Base-by-base conservation (phyloP, 208 protist genomes). In the Trypanosoma scelopori region DNA sequence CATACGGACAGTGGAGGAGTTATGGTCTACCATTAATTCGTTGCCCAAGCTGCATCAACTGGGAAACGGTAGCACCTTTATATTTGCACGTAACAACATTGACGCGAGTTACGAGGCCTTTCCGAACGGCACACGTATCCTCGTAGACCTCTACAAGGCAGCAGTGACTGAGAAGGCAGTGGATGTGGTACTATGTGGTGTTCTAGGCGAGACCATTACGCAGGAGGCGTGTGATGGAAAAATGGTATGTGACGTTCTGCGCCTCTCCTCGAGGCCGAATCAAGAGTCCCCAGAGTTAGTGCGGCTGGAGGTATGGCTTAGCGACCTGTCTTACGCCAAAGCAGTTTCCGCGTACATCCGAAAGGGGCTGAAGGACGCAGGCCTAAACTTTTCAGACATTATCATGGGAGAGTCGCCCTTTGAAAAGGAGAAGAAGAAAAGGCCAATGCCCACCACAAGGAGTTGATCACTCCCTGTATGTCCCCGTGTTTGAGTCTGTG, bases 11-110 rank as follows among this genome's bases (percentile, higher is more conserved):
- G 87, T 96, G 32, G 87, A 96, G 67, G 90, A 96, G 77, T 66
- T 93, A 23, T 96, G 90, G 87, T 96, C 90, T 9, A 93, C 87
- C 11, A 78, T 96, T 25, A 96, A 96, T 60, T 96, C 90, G 25
- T 76, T 96, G 7, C 90, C 90, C 0, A 86, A 85, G 49, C 71
- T 96, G 5, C 85, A 93, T 39, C 79, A 91, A 56, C 74, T 96
- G 47, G 84, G 76, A 48, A 81, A 82, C 39, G 87, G 90, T 39
- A 89, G 79, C 72, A 91, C 79, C 20, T 84, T 89, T 71, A 89
- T 96, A 43, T 88, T 96, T 55, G 71, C 90, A 0, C 82, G 90
- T 45, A 81, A 93, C 43, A 84, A 90, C 63, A 89, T 91, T 74
- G 83, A 92, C 61, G 77, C 90, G 27, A 91, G 78, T 72, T 96